Evolutionary conservation across 345 rosid genomes (phyloP), one percentile per base, ranked within the genome.

Genomic region (Salix udensis): DNA sequence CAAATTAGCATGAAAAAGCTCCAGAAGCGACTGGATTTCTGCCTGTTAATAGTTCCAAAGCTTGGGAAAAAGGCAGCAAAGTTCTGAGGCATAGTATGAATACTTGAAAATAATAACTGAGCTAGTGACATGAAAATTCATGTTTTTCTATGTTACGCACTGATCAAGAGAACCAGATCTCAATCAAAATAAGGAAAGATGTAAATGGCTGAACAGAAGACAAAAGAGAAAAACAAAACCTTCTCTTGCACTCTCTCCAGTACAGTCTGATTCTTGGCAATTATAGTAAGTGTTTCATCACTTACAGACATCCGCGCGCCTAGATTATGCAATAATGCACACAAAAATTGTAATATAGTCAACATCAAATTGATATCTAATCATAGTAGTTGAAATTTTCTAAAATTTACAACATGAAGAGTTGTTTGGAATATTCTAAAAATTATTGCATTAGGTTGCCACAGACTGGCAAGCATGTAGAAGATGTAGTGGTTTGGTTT

Each of bases 211-310:
- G 50, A 46, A 4, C 50, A 12, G 50, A 46, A 13, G 5, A 46
- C 18, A 46, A 46, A 46, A 46, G 50, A 46, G 50, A 66, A 34
- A 12, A 31, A 31, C 4, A 31, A 66, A 40, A 94, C 97, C 94
- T 90, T 91, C 75, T 93, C 98, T 85, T 55, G 89, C 72, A 88
- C 98, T 79, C 89, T 93, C 28, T 89, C 93, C 97, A 91, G 88
- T 75, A 84, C 87, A 68, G 82, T 67, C 76, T 87, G 92, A 80
- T 91, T 91, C 88, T 89, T 95, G 72, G 98, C 97, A 70, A 87
- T 83, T 71, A 95, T 74, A 61, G 98, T 93, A 84, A 95, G 86
- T 66, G 81, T 93, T 77, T 91, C 96, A 85, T 95, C 93, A 10
- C 92, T 86, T 68, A 95, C 80, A 65, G 91, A 88, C 62, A 95